Evolutionary conservation across 2,329 filamentous ascomycete genomes (phyloP).

Genomic region (Colletotrichum chlorophyti): DNA sequence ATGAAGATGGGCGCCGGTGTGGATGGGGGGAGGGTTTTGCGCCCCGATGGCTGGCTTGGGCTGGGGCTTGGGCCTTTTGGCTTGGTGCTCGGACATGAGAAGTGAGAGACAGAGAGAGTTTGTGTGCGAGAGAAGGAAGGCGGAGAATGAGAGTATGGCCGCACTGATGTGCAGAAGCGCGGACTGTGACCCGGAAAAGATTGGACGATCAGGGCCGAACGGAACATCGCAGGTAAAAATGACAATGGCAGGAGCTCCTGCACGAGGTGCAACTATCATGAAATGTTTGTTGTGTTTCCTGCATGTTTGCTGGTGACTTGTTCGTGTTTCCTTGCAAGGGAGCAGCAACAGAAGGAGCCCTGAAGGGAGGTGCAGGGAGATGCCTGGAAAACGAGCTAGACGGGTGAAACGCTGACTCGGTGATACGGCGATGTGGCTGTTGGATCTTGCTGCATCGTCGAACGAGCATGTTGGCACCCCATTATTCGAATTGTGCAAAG

Average conservation of each 20-base stretch:
- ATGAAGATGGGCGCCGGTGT: conserved; percentile 28
- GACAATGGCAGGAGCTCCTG: background rate
- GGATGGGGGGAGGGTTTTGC: too few species aligned
- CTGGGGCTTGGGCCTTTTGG: too few species aligned
- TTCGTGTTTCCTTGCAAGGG: too few species aligned
- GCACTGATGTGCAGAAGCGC: too few species aligned
- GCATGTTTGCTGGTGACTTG: too few species aligned
- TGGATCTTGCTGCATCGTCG: conserved; percentile 17
- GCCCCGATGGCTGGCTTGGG: too few species aligned
- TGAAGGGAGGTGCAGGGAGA: conserved; percentile 11
- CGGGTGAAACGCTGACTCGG: conserved; percentile 26
- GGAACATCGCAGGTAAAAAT: too few species aligned
- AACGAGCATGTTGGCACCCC: conserved; percentile 10
- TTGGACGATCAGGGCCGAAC: too few species aligned
- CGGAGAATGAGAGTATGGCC: background rate
- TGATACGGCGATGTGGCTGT: background rate
- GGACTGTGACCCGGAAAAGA: too few species aligned
- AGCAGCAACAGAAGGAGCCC: background rate
- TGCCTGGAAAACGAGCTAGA: background rate
- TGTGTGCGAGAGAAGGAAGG: too few species aligned
- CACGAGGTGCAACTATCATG: background rate
- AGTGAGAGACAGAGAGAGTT: too few species aligned
- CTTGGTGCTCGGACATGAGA: too few species aligned
- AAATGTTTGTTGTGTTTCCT: conserved; percentile 18
- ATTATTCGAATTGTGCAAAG: conserved; percentile 7